These are phyloP conservation scores for Rhizopogon salebrosus DNA, from an alignment of 768 basidiomycete genomes.

Conservation along the genomic window DNA sequence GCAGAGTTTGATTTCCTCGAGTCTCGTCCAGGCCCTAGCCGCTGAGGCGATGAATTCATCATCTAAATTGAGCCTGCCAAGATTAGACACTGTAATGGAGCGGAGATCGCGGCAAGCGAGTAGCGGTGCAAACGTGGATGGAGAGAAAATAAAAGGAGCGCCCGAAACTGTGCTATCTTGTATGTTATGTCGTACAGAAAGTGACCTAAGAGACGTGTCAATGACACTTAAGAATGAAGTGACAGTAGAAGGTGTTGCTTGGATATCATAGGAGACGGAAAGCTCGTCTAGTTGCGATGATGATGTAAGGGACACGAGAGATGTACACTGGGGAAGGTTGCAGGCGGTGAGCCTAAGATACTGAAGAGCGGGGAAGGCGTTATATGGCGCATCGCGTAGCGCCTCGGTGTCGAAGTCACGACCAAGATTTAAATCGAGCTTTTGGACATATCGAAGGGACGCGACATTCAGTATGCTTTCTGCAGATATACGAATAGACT, in stretches of 20 bases:
- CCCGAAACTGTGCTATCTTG: constrained; percentile 14
- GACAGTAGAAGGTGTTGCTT: constrained; percentile 16
- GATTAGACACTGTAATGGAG: constrained; percentile 17
- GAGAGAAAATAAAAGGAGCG: constrained; percentile 18
- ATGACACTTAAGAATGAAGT: constrained; percentile 18
- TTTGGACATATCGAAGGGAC: constrained; percentile 18
- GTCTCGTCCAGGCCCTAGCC: constrained; percentile 20
- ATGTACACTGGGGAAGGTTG: constrained; percentile 24
- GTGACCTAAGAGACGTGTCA: constrained; percentile 4
- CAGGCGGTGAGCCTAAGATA: constrained; percentile 19
- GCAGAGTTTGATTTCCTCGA: constrained; percentile 22
- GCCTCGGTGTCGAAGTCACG: constrained; percentile 13
- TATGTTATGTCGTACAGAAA: constrained; percentile 24
- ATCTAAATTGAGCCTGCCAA: constrained; percentile 23
- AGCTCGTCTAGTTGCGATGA: constrained; percentile 19
- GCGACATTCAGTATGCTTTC: constrained; percentile 17
- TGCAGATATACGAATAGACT: constrained; percentile 17
- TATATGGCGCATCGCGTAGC: constrained; percentile 5
- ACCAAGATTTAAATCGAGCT: constrained; percentile 17
- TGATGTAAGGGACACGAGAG: constrained; percentile 17
- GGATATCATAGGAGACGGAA: constrained; percentile 21
- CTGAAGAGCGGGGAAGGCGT: constrained; percentile 16
- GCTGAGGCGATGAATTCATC: constrained; percentile 21
- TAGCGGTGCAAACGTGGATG: constrained; percentile 20
- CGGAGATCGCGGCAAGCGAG: constrained; percentile 16